A percentile compares a stretch with the other conserved stretches of the same genome.
phyloP scores from a whole-genome alignment of 768 basidiomycete species.

The Nevesoporus exiguus region DNA sequence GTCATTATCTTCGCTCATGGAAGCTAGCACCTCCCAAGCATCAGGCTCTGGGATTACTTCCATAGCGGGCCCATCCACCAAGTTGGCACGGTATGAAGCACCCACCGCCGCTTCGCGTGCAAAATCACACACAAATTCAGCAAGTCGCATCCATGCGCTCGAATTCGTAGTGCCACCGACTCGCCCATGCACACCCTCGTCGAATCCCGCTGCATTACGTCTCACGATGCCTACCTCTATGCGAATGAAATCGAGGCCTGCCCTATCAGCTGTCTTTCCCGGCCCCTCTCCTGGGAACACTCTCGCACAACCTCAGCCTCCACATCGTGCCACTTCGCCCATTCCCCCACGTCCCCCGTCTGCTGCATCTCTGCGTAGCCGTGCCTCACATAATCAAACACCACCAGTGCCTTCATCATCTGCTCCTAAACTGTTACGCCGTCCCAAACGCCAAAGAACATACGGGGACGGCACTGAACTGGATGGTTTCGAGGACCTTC shows the following conservation, averaged over 20 bases:
- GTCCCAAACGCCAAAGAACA: conserved; percentile 71
- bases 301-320: conserved; percentile 30
- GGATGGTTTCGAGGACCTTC: conserved; percentile 84
- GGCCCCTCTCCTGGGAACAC: conserved; percentile 35
- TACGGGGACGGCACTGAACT: conserved; percentile 90
- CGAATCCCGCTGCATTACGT: conserved; percentile 71
- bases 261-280: conserved; percentile 75
- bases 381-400: conserved; percentile 25
- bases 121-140: conserved; percentile 63
- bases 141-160: conserved; percentile 51
- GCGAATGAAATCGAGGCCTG: conserved; percentile 68
- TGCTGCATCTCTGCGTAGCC: conserved; percentile 43
- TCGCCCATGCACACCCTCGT: conserved; percentile 75
- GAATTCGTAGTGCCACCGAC: conserved; percentile 75
- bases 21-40: conserved; percentile 53
- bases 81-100: conserved; percentile 60
- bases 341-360: conserved; percentile 60
- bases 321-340: conserved; percentile 55
- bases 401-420: conserved; percentile 41
- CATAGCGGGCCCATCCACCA: conserved; percentile 34
- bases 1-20: conserved; percentile 72
- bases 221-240: conserved; percentile 87
- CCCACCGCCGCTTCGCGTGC: conserved; percentile 82
- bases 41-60: conserved; percentile 47
- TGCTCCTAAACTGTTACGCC: conserved; percentile 63